Evolutionary conservation across 2,329 filamentous ascomycete species (phyloP).

Genomic region (Trichoderma guizhouense): DNA sequence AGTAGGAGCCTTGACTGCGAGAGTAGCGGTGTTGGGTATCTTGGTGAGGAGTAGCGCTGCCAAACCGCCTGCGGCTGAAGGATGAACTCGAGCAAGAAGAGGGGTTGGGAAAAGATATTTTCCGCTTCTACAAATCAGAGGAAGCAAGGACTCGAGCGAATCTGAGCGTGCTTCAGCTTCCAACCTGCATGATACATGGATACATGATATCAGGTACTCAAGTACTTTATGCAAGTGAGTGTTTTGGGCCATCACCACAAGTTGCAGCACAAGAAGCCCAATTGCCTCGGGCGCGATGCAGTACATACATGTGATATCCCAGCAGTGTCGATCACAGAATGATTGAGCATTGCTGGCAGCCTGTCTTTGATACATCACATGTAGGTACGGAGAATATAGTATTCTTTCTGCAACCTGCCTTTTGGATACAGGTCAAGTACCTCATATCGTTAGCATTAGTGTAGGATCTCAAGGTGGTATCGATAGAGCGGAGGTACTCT

Average conservation of each 20-base stretch:
- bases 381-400: background rate
- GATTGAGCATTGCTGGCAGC: background rate
- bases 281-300: background rate
- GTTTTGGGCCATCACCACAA: background rate
- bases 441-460: background rate
- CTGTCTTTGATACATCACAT: background rate
- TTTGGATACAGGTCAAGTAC: background rate
- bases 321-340: background rate
- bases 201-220: background rate
- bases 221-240: background rate
- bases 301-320: background rate
- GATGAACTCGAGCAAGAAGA: background rate
- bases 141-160: background rate
- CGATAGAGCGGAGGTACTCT: background rate
- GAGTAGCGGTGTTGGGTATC: background rate
- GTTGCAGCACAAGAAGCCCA: background rate
- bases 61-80: background rate
- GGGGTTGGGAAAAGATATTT: background rate
- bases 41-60: background rate
- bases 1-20: background rate
- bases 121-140: background rate
- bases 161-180: background rate
- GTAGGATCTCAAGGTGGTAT: background rate
- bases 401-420: background rate
- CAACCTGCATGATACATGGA: background rate